These are phyloP conservation scores for Talaromyces borbonicus DNA, from an alignment of 495 filamentous ascomycete species.

Conservation along the genomic window DNA sequence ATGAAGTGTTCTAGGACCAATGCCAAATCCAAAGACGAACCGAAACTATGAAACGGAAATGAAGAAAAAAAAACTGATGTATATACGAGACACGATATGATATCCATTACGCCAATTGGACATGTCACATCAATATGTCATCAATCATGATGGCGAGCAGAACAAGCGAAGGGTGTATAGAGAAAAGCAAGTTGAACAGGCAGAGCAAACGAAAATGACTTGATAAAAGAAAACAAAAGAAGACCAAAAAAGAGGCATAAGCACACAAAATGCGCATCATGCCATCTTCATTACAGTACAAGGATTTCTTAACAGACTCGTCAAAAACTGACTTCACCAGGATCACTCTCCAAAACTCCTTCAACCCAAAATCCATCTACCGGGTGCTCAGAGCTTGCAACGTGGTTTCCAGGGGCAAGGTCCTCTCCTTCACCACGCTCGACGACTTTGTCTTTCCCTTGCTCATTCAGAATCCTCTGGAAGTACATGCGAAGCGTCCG, in stretches of 20 bases:
- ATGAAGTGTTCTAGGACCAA: conserved; percentile 2
- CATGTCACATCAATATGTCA: conserved; percentile 7
- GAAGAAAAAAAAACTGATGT: conserved; percentile 6
- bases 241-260: conserved; percentile 11
- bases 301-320: neutral
- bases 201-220: neutral
- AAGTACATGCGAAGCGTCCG: conserved; percentile 76
- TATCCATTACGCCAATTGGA: conserved; percentile 24
- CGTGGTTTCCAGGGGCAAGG: conserved; percentile 25
- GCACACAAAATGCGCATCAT: too few species aligned
- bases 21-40: neutral
- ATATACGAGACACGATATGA: conserved; percentile 13
- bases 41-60: neutral
- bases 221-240: conserved; percentile 10
- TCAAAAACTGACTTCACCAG: conserved; percentile 39
- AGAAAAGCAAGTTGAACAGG: conserved; percentile 13
- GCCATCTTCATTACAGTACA: conserved; percentile 3
- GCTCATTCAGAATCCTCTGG: conserved; percentile 74
- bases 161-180: too few species aligned
- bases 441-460: conserved; percentile 46
- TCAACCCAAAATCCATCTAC: conserved; percentile 35
- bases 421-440: conserved; percentile 41
- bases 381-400: conserved; percentile 17
- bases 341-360: conserved; percentile 33
- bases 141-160: conserved; percentile 6